phyloP scores from a whole-genome alignment of 495 filamentous ascomycete genomes.

The Barbatosphaeria neglecta region DNA sequence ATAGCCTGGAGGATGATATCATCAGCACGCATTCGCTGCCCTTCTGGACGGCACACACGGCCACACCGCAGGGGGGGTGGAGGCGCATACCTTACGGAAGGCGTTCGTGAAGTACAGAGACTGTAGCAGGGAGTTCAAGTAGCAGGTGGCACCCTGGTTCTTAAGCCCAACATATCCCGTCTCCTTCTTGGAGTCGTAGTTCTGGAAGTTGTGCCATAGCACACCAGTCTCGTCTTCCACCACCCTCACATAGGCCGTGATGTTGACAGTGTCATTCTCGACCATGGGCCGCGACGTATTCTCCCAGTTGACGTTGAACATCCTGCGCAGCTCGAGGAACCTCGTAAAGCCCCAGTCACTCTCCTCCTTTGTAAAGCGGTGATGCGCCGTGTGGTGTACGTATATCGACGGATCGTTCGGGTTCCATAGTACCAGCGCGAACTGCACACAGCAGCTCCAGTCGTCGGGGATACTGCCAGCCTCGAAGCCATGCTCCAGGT shows the following conservation, averaged over 20 bases:
- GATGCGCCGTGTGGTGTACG: constrained; percentile 57
- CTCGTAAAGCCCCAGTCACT: constrained; percentile 98
- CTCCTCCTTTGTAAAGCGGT: constrained; percentile 90
- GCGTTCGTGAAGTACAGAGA: constrained; percentile 95
- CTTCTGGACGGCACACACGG: background rate
- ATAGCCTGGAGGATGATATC: constrained; percentile 51
- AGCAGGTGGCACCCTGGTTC: constrained; percentile 97
- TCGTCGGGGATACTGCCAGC: constrained; percentile 57
- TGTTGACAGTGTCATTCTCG: constrained; percentile 72
- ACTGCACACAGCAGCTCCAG: constrained; percentile 95
- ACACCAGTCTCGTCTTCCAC: constrained; percentile 97
- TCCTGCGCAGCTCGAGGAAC: constrained; percentile 72
- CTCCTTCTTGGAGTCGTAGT: constrained; percentile 98
- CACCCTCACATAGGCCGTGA: constrained; percentile 87
- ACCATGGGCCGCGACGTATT: constrained; percentile 61
- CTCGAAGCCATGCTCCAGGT: constrained; percentile 84
- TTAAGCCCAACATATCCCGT: constrained; percentile 94
- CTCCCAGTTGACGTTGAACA: constrained; percentile 61
- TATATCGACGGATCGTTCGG: constrained; percentile 74
- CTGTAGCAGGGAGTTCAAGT: constrained; percentile 93
- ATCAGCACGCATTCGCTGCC: too few relatives aligned
- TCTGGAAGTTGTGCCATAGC: constrained; percentile 97
- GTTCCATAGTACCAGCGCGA: constrained; percentile 88
- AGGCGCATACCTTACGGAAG: constrained; percentile 68
- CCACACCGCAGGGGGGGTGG: background rate